Percentiles rank a stretch among this genome's conserved stretches.
phyloP scores from a whole-genome alignment of 495 filamentous ascomycete species.

The Aspergillus saccharolyticus region DNA sequence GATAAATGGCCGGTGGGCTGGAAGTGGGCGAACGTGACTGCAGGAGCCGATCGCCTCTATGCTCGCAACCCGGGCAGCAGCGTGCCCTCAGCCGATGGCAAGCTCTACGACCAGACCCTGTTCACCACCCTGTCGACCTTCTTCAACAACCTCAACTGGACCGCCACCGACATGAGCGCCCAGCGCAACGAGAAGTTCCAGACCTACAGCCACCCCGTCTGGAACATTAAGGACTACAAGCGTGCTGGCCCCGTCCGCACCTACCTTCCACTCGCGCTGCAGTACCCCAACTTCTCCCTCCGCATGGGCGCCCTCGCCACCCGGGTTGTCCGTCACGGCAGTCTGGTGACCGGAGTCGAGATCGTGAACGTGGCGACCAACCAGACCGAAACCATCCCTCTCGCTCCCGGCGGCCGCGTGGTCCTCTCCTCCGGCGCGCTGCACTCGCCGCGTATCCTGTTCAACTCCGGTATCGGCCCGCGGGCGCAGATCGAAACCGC shows the following conservation, averaged over 20 bases:
- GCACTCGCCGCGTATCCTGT: constrained; percentile 65
- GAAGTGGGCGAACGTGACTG: constrained; percentile 58
- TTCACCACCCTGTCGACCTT: constrained; percentile 54
- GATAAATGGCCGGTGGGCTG: constrained; percentile 69
- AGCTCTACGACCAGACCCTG: constrained; percentile 62
- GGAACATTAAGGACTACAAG: constrained; percentile 63
- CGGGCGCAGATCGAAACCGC: constrained; percentile 56
- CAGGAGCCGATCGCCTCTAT: constrained; percentile 57
- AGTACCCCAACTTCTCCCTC: constrained; percentile 60
- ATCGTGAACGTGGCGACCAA: constrained; percentile 56
- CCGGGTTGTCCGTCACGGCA: constrained; percentile 57
- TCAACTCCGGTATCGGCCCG: constrained; percentile 61
- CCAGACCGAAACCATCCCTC: constrained; percentile 49
- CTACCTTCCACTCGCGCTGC: constrained; percentile 61
- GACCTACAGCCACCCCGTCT: constrained; percentile 59
- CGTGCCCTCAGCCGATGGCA: constrained; percentile 60
- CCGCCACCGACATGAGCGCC: constrained; percentile 55
- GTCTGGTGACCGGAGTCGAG: constrained; percentile 62
- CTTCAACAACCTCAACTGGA: constrained; percentile 56
- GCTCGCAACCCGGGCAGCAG: constrained; percentile 65
- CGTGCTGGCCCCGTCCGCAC: constrained; percentile 69
- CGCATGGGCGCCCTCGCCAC: constrained; percentile 60
- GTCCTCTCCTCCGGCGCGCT: constrained; percentile 67
- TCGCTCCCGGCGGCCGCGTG: constrained; percentile 58
- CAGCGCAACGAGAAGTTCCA: constrained; percentile 61